These are phyloP conservation scores for Skeletonema tropicum DNA, from an alignment of 108 stramenopile species.

Conservation along the genomic window DNA sequence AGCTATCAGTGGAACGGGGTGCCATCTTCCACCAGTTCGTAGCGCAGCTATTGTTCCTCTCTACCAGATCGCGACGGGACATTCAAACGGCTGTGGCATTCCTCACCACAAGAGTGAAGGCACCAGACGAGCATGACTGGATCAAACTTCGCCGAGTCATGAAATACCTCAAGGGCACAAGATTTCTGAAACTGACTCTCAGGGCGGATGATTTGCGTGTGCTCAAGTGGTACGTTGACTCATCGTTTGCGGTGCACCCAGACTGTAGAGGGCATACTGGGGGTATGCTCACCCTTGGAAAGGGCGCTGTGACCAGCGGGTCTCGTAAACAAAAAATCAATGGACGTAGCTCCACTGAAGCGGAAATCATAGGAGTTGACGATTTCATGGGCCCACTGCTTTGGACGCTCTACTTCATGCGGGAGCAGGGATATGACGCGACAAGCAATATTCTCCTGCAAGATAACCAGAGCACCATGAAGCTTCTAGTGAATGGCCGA, in stretches of 20 bases:
- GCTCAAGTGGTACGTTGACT: slow-evolving; percentile 32
- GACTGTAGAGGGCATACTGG: slow-evolving; percentile 53
- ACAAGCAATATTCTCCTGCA: slow-evolving; percentile 35
- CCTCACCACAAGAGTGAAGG: too few species aligned
- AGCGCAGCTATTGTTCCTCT: not conserved
- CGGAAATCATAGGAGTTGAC: not conserved
- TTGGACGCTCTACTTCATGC: slow-evolving; percentile 50
- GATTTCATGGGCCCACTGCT: slow-evolving; percentile 40
- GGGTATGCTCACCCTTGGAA: slow-evolving; percentile 32
- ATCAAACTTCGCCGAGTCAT: slow-evolving; percentile 29
- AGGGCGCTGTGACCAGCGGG: slow-evolving; percentile 14
- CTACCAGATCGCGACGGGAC: not conserved
- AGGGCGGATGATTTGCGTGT: not conserved
- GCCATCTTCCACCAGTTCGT: not conserved
- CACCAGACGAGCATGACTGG: not conserved
- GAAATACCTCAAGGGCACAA: slow-evolving; percentile 39
- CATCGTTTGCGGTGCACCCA: slow-evolving; percentile 30
- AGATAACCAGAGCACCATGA: slow-evolving; percentile 52
- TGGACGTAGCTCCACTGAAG: not conserved
- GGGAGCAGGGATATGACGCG: slow-evolving; percentile 49
- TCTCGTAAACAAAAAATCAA: not conserved
- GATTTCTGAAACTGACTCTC: slow-evolving; percentile 13
- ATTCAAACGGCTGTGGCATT: slow-evolving; percentile 4
- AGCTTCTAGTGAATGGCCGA: slow-evolving; percentile 36
- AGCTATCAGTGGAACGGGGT: not conserved